Base-by-base conservation (phyloP, 2,329 filamentous ascomycete species). In the Lasiodiplodia gonubiensis region DNA sequence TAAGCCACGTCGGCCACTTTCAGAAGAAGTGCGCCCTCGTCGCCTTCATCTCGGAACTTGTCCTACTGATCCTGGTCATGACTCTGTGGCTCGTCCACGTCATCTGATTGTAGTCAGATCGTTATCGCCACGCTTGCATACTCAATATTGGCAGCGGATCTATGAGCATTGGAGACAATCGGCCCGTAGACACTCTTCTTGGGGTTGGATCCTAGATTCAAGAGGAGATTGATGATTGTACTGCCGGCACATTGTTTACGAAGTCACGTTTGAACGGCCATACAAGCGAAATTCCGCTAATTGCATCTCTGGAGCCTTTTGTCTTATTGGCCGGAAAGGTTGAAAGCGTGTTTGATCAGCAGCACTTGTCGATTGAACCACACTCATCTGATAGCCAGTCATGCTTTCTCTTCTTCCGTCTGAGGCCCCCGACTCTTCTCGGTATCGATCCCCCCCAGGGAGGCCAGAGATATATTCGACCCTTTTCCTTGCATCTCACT, bases 1-100 rank as follows among this genome's bases (percentile, higher is more conserved):
- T 66, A 7, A 16, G 51, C 16, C 39, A 39, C 52, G 53, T 66
- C 11, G 53, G 42, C 27, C 42, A 57, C 1, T 21, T 57, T 3
- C 64, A 66, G 64, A 66, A 66, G 42, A 66, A 66, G 64, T 49
- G 18, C 4, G 53, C 39, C 30, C 14, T 59, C 2, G 49, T 35
- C 18, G 53, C 54, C n/a, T 55, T 57, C 42, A 42, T 66, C 7
- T 14, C 35, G 8, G 53, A 51, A 14, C 25, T 48, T 14, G 52
- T 66, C 10, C 27, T 7, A 5, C 39, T 66, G 25, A n/a, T 66
- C 12, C 5, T 57, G n/a, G 35, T 66, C 23, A 35, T 66, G 51
- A 37, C 55, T 3, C 25, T 66, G 27, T 57, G 54, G 53, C 53
- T 66, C 21, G 39, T n/a, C 14, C 39, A 66, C n/a, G 52, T 59